A percentile compares a stretch with the other conserved stretches of the same genome.
Evolutionary conservation across 139 green algal species (phyloP).

Genomic region (Picocystis salinarum): DNA sequence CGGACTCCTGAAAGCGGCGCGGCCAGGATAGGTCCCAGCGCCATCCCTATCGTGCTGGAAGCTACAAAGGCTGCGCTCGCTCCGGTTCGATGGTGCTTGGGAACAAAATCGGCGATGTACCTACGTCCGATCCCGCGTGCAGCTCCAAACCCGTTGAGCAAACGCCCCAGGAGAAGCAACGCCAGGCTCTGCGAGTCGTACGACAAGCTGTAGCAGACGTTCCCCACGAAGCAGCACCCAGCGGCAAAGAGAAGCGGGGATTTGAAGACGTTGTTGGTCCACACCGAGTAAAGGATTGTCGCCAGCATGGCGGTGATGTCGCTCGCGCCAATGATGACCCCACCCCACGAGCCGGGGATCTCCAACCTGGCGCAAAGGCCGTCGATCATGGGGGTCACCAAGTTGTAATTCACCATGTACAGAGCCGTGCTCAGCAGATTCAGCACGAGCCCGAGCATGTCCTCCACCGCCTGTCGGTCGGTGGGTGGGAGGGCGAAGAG

Average conservation of each 20-base stretch:
- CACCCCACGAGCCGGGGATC: slow-evolving; percentile 1
- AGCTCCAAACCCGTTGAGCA: slow-evolving; percentile 23
- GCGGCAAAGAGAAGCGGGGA: slow-evolving; percentile 18
- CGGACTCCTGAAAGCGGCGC: slow-evolving; percentile 19
- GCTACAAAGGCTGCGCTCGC: slow-evolving; percentile 29
- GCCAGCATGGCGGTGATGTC: slow-evolving; percentile 13
- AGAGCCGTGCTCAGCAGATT: slow-evolving; percentile 20
- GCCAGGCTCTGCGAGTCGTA: slow-evolving; percentile 16
- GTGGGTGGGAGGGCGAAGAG: slow-evolving; percentile 18
- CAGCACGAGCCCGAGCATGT: slow-evolving; percentile 12
- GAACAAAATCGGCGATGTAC: slow-evolving; percentile 34
- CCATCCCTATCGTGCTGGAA: slow-evolving; percentile 25
- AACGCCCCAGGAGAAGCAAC: slow-evolving; percentile 19
- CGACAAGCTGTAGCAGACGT: slow-evolving; percentile 16
- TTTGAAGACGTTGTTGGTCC: slow-evolving; percentile 29
- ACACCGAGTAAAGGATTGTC: slow-evolving; percentile 19
- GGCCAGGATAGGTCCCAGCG: slow-evolving; percentile 26
- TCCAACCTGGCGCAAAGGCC: slow-evolving; percentile 11
- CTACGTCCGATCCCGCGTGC: slow-evolving; percentile 23
- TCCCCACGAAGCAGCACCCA: slow-evolving; percentile 17
- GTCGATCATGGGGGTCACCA: slow-evolving; percentile 16
- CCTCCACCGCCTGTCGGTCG: slow-evolving; percentile 9
- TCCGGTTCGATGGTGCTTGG: slow-evolving; percentile 13
- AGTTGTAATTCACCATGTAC: slow-evolving; percentile 34
- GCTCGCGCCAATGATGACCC: slow-evolving; percentile 15